Conservation (phyloP, 306 rosid species). For the Lathyrus sativus region DNA sequence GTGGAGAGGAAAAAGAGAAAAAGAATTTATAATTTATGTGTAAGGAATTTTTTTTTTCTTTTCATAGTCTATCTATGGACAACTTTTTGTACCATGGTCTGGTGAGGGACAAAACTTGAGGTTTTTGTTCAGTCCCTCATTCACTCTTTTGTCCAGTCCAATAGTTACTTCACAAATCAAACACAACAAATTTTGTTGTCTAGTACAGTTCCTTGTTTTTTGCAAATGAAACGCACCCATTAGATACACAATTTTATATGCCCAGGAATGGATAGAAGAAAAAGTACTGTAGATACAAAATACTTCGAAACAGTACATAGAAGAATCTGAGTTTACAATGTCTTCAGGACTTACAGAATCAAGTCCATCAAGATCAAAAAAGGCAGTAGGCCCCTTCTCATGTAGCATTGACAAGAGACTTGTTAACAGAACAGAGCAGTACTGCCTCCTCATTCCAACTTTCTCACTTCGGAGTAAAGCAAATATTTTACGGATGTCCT, state of each 20-base stretch:
- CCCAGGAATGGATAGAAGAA: not conserved
- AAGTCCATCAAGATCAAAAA: slow-evolving; percentile 81
- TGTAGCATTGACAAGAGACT: slow-evolving; percentile 85
- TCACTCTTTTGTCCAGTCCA: not conserved
- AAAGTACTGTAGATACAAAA: slow-evolving; percentile 7
- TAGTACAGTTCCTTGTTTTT: too few relatives aligned
- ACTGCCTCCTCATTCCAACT: slow-evolving; percentile 73
- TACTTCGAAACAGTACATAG: slow-evolving; percentile 8
- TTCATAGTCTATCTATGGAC: not conserved
- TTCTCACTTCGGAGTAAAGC: slow-evolving; percentile 90
- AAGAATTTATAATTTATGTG: too few relatives aligned
- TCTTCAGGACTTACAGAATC: slow-evolving; percentile 75
- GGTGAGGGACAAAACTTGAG: not conserved
- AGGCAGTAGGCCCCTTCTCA: slow-evolving; percentile 97
- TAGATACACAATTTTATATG: slow-evolving; percentile 7
- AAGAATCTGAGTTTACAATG: slow-evolving; percentile 25
- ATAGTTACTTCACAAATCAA: too few relatives aligned
- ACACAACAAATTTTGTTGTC: too few relatives aligned
- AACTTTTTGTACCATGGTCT: not conserved
- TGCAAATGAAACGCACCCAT: too few relatives aligned
- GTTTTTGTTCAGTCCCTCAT: not conserved
- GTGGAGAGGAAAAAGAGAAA: too few relatives aligned
- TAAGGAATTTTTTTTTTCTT: not conserved
- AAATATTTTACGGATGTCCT: slow-evolving; percentile 95
- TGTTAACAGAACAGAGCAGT: slow-evolving; percentile 80